A percentile compares a stretch with the other conserved stretches of the same genome.
Conservation (phyloP, 1,139 yeast genomes). For the Blastobotrys ciferrii region DNA sequence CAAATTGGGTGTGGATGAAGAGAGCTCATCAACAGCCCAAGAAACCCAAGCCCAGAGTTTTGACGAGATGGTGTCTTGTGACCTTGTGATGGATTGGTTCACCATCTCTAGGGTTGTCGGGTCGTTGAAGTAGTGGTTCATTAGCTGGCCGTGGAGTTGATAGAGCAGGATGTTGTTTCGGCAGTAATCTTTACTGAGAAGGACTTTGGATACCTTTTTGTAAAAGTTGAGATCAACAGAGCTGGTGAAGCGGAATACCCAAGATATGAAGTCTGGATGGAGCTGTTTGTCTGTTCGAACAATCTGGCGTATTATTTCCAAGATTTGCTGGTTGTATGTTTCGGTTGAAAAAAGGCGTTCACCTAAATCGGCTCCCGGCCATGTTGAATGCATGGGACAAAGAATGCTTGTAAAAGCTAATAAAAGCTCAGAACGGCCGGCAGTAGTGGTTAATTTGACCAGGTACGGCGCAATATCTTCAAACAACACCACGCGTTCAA, state of each 20-base stretch:
- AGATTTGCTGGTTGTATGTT: background rate
- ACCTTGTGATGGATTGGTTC: background rate
- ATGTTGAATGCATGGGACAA: background rate
- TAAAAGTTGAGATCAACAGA: slow-evolving; percentile 4
- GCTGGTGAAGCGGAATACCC: slow-evolving; percentile 8
- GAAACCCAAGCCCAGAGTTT: background rate
- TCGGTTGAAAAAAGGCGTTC: background rate
- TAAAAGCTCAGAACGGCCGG: slow-evolving; percentile 1
- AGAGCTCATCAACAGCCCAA: slow-evolving; percentile 9
- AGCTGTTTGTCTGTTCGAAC: slow-evolving; percentile 6
- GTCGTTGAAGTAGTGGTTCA: background rate
- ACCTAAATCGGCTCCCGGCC: background rate
- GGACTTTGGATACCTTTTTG: slow-evolving; percentile 3
- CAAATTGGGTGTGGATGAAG: background rate
- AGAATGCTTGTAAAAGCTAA: slow-evolving; percentile 2
- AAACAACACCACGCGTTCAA: slow-evolving; percentile 10
- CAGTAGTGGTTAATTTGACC: background rate
- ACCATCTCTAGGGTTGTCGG: background rate
- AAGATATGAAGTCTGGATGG: slow-evolving; percentile 4
- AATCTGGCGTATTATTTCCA: slow-evolving; percentile 13
- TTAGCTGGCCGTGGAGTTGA: slow-evolving; percentile 9
- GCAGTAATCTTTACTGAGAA: slow-evolving; percentile 1
- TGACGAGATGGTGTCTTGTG: background rate
- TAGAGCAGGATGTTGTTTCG: slow-evolving; percentile 1
- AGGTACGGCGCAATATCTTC: slow-evolving; percentile 11